phyloP scores from a whole-genome alignment of 73 alveolate species.

The Loxodes magnus region DNA sequence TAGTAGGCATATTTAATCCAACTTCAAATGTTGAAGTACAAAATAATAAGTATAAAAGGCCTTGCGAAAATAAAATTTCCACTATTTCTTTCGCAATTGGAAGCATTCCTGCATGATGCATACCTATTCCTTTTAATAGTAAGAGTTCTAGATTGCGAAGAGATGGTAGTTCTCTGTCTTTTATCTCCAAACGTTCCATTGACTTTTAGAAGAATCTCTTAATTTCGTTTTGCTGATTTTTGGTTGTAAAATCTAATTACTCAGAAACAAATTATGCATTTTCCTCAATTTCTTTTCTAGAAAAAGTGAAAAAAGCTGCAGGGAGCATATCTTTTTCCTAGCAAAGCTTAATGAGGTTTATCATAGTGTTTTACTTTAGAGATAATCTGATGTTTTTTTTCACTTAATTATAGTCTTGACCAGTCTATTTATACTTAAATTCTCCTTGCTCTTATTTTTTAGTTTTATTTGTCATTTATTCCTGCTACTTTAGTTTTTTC shows the following conservation, averaged over 20 bases:
- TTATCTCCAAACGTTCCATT: slow-evolving; percentile 45
- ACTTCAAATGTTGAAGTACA: slow-evolving; percentile 99
- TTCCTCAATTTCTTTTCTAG: slow-evolving; percentile 66
- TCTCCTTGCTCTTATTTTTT: slow-evolving; percentile 27
- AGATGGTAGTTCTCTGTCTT: slow-evolving; percentile 74
- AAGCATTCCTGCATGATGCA: slow-evolving; percentile 91
- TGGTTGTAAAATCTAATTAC: slow-evolving; percentile 23
- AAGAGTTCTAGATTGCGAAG: slow-evolving; percentile 47
- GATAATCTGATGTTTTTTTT: slow-evolving; percentile 16
- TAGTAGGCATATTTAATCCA: slow-evolving; percentile 99
- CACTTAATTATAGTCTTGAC: slow-evolving; percentile 18
- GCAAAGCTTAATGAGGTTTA: slow-evolving; percentile 48
- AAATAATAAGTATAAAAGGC: slow-evolving; percentile 83
- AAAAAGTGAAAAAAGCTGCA: slow-evolving; percentile 86
- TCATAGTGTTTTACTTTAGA: slow-evolving; percentile 26
- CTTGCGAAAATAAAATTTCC: slow-evolving; percentile 89
- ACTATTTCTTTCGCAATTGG: slow-evolving; percentile 92
- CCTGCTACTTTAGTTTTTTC: slow-evolving; percentile 15
- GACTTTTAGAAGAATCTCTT: slow-evolving; percentile 52
- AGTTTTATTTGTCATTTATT: slow-evolving; percentile 35
- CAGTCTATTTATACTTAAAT: slow-evolving; percentile 11
- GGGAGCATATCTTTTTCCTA: slow-evolving; percentile 69
- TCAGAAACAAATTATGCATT: slow-evolving; percentile 48
- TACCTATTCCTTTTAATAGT: slow-evolving; percentile 81
- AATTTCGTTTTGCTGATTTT: slow-evolving; percentile 43